phyloP scores from a whole-genome alignment of 352 stramenopile genomes.

The Blastocystis sp. region DNA sequence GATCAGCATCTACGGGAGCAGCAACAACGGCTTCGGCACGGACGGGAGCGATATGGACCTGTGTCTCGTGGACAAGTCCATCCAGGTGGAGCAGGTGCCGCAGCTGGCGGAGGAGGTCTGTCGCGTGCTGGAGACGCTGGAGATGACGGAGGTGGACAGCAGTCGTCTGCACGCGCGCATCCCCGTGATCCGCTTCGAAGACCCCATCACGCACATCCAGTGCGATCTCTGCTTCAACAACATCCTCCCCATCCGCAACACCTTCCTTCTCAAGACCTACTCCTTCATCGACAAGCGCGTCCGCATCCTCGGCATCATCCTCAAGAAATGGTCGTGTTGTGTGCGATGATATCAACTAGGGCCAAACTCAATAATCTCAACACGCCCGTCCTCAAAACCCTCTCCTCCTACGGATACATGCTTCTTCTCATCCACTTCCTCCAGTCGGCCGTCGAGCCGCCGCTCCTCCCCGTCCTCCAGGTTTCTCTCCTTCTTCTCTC shows the following conservation, averaged over 20 bases:
- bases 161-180: conserved; percentile 73
- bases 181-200: conserved; percentile 90
- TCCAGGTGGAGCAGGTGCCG: not conserved
- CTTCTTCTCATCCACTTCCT: conserved; percentile 91
- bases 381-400: conserved; percentile 82
- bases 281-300: conserved; percentile 66
- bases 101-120: conserved; percentile 65
- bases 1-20: conserved; percentile 78
- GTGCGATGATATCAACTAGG: conserved; percentile 51
- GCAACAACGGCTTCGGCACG: conserved; percentile 87
- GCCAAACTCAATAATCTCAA: conserved; percentile 89
- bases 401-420: conserved; percentile 92
- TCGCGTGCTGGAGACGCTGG: conserved; percentile 16
- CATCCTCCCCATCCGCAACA: conserved; percentile 88
- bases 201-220: conserved; percentile 67
- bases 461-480: conserved; percentile 86
- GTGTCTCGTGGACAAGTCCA: conserved; percentile 65
- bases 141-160: conserved; percentile 57
- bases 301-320: conserved; percentile 80
- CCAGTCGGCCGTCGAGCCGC: conserved; percentile 65
- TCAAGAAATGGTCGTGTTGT: conserved; percentile 78
- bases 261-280: conserved; percentile 81
- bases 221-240: conserved; percentile 87
- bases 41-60: conserved; percentile 81
- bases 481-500: conserved; percentile 56